phyloP scores from a whole-genome alignment of 140 eudicot genomes.

The Oenanthe javanica region DNA sequence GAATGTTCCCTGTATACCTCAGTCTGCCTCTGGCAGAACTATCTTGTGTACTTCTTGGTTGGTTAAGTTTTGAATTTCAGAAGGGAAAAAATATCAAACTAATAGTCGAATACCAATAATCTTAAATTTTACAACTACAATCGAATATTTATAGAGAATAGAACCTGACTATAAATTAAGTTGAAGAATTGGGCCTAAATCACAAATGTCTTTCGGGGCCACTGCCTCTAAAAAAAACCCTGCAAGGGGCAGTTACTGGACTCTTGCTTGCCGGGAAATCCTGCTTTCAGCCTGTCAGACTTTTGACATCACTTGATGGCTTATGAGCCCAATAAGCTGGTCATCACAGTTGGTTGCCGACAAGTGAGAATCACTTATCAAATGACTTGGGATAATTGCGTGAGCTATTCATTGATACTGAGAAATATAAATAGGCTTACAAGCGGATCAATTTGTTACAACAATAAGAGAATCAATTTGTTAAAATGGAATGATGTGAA shows the following conservation, averaged over 20 bases:
- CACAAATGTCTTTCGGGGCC: no score
- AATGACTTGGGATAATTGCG: background rate
- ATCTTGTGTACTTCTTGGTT: background rate
- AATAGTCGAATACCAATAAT: background rate
- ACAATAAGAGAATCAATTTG: background rate
- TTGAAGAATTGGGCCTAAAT: background rate
- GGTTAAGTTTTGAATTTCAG: background rate
- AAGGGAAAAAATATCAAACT: background rate
- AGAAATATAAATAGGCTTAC: no score
- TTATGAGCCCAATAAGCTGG: no score
- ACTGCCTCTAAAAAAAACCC: no score
- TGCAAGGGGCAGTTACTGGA: no score
- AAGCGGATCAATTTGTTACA: no score
- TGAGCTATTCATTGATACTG: background rate
- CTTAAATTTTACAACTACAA: background rate
- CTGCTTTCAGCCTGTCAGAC: no score
- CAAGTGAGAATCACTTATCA: background rate
- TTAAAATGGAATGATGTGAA: background rate
- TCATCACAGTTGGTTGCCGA: no score
- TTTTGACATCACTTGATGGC: no score
- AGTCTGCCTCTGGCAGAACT: background rate
- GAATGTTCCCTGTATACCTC: background rate
- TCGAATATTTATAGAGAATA: no score
- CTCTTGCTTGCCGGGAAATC: no score
- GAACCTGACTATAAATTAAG: no score